A percentile compares a stretch with the other conserved stretches of the same genome.
phyloP scores from a whole-genome alignment of 441 rosid species.

The Hypseocharis bilobata region DNA sequence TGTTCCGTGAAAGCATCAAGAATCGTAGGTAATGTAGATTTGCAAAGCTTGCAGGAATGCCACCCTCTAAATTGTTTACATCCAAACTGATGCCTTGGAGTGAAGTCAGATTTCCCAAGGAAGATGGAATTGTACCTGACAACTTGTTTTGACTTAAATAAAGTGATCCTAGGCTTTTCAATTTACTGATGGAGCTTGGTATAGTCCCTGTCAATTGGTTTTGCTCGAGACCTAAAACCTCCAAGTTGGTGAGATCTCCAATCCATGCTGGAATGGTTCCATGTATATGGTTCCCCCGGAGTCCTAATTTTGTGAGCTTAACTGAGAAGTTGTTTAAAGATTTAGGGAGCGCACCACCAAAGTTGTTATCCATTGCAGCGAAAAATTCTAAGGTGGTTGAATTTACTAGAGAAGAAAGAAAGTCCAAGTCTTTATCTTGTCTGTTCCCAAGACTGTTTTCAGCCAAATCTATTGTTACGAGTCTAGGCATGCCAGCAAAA shows the following conservation, averaged over 20 bases:
- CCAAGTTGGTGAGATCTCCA: slow-evolving; percentile 9
- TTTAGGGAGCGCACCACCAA: slow-evolving; percentile 21
- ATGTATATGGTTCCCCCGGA: neutral
- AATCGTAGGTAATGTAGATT: neutral
- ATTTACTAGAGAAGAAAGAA: slow-evolving; percentile 22
- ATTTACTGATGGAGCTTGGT: neutral
- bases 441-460: slow-evolving; percentile 17
- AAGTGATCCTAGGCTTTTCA: neutral
- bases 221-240: neutral
- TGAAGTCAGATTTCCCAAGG: neutral
- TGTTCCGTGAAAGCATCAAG: slow-evolving; percentile 12
- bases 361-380: neutral
- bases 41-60: slow-evolving; percentile 14
- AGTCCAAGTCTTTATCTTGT: slow-evolving; percentile 13
- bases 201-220: neutral
- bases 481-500: neutral
- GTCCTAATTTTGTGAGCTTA: neutral
- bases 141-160: neutral
- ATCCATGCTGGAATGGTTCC: slow-evolving; percentile 14
- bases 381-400: neutral
- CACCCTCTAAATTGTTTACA: slow-evolving; percentile 5
- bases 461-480: neutral
- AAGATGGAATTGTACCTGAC: slow-evolving; percentile 1
- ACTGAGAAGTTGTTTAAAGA: slow-evolving; percentile 22
- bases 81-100: fast-evolving